Evolutionary conservation across 2,329 filamentous ascomycete genomes (phyloP), one percentile per base, ranked within the genome.

Genomic region (Geoglossum cookeanum): DNA sequence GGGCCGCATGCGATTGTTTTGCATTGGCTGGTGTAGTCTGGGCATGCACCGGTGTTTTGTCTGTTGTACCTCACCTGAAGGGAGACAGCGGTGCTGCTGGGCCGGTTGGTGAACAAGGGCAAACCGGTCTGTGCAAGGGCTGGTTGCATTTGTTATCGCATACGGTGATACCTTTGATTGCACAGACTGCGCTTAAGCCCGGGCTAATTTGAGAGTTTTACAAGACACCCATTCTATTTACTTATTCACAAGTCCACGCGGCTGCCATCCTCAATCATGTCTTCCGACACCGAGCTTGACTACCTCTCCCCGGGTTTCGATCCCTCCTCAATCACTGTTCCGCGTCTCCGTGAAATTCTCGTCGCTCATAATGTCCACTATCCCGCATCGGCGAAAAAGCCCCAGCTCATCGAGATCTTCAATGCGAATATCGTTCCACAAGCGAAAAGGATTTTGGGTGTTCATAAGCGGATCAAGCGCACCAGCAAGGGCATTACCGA

Each of bases 231-330:
- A 11, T 42, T 15, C 39, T 42, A 15, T 42, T 15, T 15, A 42
- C 22, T 45, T 45, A 22, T 13, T 22, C n/a, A 17, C 17, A 4
- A 22, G n/a, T 1, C 9, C 17, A 22, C 9, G 7, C 15, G 42
- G 22, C 22, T 6, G 9, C 42, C 42, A 22, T 13, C n/a, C 9
- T 45, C 42, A 22, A 17, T 9, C 48, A 51, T 51, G 48, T 32
- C 48, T 35, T 77, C 78, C 32, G 80, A 84, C 65, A 73, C 80
- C 61, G 86, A 90, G 63, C 71, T 84, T 63, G 85, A 88, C 63
- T 98, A 97, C 68, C 82, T 97, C 35, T 81, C 90, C 66, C 78
- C 87, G 57, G 87, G 80, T 64, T 97, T 96, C 68, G 88, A 98
- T 68, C 82, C 92, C 22, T 77, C 78, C 66, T 80, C 78, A 61